Evolutionary conservation across 75 land plant species (phyloP).

Genomic region (Isoetes taiwanensis): DNA sequence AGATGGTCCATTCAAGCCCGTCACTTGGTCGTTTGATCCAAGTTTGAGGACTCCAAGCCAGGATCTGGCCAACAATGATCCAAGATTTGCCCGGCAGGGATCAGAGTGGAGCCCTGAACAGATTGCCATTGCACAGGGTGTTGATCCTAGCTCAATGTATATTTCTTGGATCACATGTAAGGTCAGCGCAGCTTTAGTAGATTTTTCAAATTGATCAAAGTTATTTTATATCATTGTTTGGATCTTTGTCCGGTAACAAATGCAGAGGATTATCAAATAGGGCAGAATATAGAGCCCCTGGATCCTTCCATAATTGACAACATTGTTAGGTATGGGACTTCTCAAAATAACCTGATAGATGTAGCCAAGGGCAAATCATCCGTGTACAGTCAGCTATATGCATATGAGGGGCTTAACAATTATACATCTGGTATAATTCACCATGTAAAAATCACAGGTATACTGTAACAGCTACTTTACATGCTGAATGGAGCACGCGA

Average conservation of each 20-base stretch:
- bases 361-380: slow-evolving; percentile 40
- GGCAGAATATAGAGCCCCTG: slow-evolving; percentile 41
- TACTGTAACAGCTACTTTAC: not conserved
- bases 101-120: slow-evolving; percentile 94
- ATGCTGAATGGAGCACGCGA: not conserved
- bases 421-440: slow-evolving; percentile 95
- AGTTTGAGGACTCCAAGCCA: slow-evolving; percentile 59
- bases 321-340: slow-evolving; percentile 49
- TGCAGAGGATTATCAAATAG: slow-evolving; percentile 79
- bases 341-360: slow-evolving; percentile 8
- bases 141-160: slow-evolving; percentile 63
- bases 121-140: slow-evolving; percentile 59
- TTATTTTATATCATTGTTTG: too few species aligned
- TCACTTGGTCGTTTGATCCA: slow-evolving; percentile 49
- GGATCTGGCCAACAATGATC: slow-evolving; percentile 56
- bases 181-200: too few species aligned
- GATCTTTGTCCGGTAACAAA: too few species aligned
- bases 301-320: slow-evolving; percentile 49
- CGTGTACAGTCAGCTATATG: slow-evolving; percentile 73
- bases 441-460: slow-evolving; percentile 75
- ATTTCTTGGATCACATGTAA: slow-evolving; percentile 88
- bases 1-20: slow-evolving; percentile 79
- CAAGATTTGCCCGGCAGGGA: too few species aligned
- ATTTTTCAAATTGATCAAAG: too few species aligned
- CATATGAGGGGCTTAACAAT: slow-evolving; percentile 67